Base-by-base conservation (phyloP, 768 basidiomycete genomes). In the Amanita pseudoporphyria region DNA sequence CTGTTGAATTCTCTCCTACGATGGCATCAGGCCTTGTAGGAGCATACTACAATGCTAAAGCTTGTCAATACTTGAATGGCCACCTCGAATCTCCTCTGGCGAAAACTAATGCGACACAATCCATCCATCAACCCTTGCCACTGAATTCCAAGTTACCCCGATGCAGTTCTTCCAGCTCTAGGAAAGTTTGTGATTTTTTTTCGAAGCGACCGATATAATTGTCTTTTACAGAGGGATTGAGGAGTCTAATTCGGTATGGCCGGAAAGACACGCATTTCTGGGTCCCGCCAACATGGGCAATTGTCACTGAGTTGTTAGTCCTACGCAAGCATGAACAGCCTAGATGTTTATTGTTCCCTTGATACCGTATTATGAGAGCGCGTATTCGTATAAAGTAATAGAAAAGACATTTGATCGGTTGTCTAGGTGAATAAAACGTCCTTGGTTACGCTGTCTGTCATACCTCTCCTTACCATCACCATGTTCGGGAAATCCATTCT, bases 261-360 rank as follows among this genome's bases (percentile, higher is more conserved):
- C 30, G 31, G 47, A 49, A 31, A 35, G 49, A 50, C 13, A 33
- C 16, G 36, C 47, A 30, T n/a, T 50, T 43, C 33, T 35, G 26
- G 33, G 32, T 28, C 30, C 35, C 19, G 19, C 41, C 48, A 49
- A 35, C 38, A 41, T 18, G 4, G 30, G 38, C 30, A 49, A 33
- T 18, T 35, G 30, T 49, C 31, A 50, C 32, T 50, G 49, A 50
- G 28, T 22, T 32, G 9, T 14, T 32, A 35, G 22, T 49, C 24
- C 46, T 16, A 24, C 16, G 18, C 28, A 22, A 49, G 24, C 21
- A 14, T 13, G 12, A 32, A 26, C 39, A 18, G n/a, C 26, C 26
- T 18, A 24, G 19, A n/a, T 37, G n/a, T n/a, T 26, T 16, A 26
- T 26, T 38, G 26, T 24, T 37, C 35, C 26, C 26, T 12, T 19